A percentile compares a stretch with the other conserved stretches of the same genome.
phyloP scores from a whole-genome alignment of 768 basidiomycete genomes.

The Boletus sensibilis region DNA sequence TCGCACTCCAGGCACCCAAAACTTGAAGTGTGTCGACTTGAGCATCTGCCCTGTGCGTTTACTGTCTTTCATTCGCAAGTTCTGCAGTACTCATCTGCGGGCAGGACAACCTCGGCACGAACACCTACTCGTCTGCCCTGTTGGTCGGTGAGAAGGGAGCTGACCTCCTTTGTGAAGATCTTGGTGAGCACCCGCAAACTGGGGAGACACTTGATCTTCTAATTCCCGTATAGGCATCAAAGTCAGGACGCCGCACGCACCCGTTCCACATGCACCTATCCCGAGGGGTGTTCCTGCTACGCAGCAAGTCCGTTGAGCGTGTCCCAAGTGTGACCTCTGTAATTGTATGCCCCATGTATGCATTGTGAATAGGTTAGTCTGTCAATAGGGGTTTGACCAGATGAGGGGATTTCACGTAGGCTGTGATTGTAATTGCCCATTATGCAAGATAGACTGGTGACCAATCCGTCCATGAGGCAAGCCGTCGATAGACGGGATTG shows the following conservation, averaged over 20 bases:
- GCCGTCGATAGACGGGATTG: too few relatives aligned
- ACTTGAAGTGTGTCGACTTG: conserved; percentile 67
- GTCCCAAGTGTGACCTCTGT: too few relatives aligned
- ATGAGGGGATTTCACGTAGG: too few relatives aligned
- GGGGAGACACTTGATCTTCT: neutral
- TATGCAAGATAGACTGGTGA: too few relatives aligned
- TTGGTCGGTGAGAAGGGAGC: conserved; percentile 72
- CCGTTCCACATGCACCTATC: conserved; percentile 65
- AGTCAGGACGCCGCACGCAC: conserved; percentile 61
- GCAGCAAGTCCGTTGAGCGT: conserved; percentile 30
- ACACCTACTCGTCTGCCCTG: conserved; percentile 71
- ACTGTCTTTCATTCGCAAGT: neutral
- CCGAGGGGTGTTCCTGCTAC: conserved; percentile 52
- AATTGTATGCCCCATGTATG: too few relatives aligned
- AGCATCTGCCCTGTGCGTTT: conserved; percentile 65
- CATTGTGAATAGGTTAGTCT: too few relatives aligned
- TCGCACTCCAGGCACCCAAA: conserved; percentile 47
- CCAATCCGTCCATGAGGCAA: too few relatives aligned
- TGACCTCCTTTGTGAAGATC: conserved; percentile 56
- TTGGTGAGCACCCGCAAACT: conserved; percentile 43
- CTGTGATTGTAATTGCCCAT: neutral
- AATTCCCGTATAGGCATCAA: conserved; percentile 48
- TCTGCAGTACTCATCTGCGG: neutral
- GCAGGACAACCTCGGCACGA: conserved; percentile 70
- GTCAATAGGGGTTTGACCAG: too few relatives aligned